Percentiles rank a stretch among this genome's conserved stretches.
These are phyloP conservation scores for Fusarium luffae DNA, from an alignment of 2,329 filamentous ascomycete genomes.

Conservation along the genomic window DNA sequence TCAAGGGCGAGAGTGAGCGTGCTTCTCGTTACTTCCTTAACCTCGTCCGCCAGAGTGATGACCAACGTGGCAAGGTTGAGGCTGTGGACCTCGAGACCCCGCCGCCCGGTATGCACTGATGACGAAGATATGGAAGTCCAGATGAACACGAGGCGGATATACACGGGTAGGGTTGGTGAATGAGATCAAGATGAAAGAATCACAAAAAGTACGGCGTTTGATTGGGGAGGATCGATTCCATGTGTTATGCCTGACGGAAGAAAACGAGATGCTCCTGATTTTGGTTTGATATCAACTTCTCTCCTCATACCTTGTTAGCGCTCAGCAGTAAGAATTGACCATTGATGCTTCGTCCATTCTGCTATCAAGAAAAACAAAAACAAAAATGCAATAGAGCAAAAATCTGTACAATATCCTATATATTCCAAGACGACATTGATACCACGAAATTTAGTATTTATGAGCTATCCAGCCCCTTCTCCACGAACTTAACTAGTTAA, in stretches of 20 bases:
- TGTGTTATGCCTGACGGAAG: slow-evolving; percentile 25
- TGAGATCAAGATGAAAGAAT: slow-evolving; percentile 14
- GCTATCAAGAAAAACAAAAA: slow-evolving; percentile 11
- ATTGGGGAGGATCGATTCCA: slow-evolving; percentile 26
- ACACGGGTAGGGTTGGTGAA: slow-evolving; percentile 1
- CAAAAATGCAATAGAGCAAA: slow-evolving; percentile 25
- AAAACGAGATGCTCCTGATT: slow-evolving; percentile 33
- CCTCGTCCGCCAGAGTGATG: slow-evolving; percentile 74
- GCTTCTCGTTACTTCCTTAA: slow-evolving; percentile 92
- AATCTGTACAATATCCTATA: slow-evolving; percentile 18
- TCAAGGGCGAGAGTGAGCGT: slow-evolving; percentile 83
- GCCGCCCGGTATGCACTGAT: slow-evolving; percentile 53
- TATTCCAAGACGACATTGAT: slow-evolving; percentile 16
- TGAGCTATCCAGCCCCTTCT: background rate
- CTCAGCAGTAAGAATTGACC: slow-evolving; percentile 36
- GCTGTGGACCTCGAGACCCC: slow-evolving; percentile 67
- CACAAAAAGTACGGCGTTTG: slow-evolving; percentile 37
- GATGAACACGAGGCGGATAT: slow-evolving; percentile 15
- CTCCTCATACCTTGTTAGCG: slow-evolving; percentile 39
- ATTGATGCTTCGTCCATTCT: slow-evolving; percentile 26
- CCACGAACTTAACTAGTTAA: background rate
- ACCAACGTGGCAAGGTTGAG: slow-evolving; percentile 62
- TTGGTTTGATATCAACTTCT: slow-evolving; percentile 35
- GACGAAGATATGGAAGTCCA: slow-evolving; percentile 19
- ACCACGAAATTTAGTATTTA: slow-evolving; percentile 5